Conservation (phyloP, 345 rosid genomes). For the Zanthoxylum bungeanum region DNA sequence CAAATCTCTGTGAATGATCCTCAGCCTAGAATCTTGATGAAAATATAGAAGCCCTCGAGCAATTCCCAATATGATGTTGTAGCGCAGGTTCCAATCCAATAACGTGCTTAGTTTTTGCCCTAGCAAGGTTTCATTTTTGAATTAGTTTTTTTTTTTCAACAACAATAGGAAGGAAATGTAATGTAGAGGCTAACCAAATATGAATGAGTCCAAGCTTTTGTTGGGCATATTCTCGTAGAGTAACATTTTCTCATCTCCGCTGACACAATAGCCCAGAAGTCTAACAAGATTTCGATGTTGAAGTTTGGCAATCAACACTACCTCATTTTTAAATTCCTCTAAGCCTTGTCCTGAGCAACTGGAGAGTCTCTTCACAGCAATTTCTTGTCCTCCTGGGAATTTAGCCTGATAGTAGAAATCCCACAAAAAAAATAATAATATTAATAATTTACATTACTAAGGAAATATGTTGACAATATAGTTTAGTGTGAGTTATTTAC, state of each 20-base stretch:
- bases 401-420: slow-evolving; percentile 32
- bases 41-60: slow-evolving; percentile 69
- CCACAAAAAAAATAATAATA: no score
- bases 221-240: slow-evolving; percentile 61
- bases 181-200: slow-evolving; percentile 41
- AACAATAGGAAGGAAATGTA: not conserved
- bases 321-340: slow-evolving; percentile 63
- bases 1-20: no score
- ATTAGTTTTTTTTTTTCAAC: not conserved
- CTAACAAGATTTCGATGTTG: slow-evolving; percentile 72
- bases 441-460: no score
- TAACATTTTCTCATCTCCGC: slow-evolving; percentile 51
- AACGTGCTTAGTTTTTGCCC: slow-evolving; percentile 29
- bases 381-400: slow-evolving; percentile 47
- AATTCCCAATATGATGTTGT: slow-evolving; percentile 53
- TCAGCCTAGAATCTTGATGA: slow-evolving; percentile 68
- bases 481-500: no score
- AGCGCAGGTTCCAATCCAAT: slow-evolving; percentile 53
- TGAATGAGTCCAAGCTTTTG: slow-evolving; percentile 52
- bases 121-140: slow-evolving; percentile 8
- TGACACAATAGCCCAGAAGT: slow-evolving; percentile 59
- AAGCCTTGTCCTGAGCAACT: slow-evolving; percentile 57
- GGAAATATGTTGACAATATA: no score
- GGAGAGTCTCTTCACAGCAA: slow-evolving; percentile 61
- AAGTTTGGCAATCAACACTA: slow-evolving; percentile 58